These are phyloP conservation scores for Wickerhamomyces alni DNA, from an alignment of 805 yeast species.

Conservation along the genomic window DNA sequence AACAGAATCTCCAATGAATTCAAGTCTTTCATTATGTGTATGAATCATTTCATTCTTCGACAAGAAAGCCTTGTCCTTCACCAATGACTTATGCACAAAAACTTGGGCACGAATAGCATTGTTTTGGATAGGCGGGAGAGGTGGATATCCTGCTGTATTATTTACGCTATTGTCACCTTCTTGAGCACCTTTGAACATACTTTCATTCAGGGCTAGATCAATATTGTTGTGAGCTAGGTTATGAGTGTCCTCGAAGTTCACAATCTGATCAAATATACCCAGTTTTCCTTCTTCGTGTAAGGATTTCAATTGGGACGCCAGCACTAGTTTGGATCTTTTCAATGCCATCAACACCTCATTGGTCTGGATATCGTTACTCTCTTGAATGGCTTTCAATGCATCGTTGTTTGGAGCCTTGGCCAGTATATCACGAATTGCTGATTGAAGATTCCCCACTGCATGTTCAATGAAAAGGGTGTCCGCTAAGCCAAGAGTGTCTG, in stretches of 20 bases:
- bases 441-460: conserved; percentile 46
- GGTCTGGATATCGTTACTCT: conserved; percentile 25
- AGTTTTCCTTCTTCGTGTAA: conserved; percentile 43
- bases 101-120: conserved; percentile 59
- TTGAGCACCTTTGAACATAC: not conserved
- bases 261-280: conserved; percentile 50
- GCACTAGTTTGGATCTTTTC: conserved; percentile 45
- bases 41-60: conserved; percentile 51
- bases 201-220: conserved; percentile 6
- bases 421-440: conserved; percentile 42
- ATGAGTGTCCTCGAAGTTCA: conserved; percentile 28
- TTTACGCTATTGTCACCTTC: not conserved
- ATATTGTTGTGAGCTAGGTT: not conserved
- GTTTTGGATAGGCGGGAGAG: conserved; percentile 60
- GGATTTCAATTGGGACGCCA: conserved; percentile 57
- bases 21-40: conserved; percentile 80
- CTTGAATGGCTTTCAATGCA: conserved; percentile 30
- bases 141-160: conserved; percentile 42
- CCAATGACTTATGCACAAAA: conserved; percentile 73
- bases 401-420: conserved; percentile 50
- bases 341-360: conserved; percentile 44
- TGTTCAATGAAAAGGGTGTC: conserved; percentile 38
- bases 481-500: conserved; percentile 9
- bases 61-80: conserved; percentile 51
- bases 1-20: conserved; percentile 86